Conservation (phyloP, 2,329 filamentous ascomycete genomes). For the Fusarium sp. region DNA sequence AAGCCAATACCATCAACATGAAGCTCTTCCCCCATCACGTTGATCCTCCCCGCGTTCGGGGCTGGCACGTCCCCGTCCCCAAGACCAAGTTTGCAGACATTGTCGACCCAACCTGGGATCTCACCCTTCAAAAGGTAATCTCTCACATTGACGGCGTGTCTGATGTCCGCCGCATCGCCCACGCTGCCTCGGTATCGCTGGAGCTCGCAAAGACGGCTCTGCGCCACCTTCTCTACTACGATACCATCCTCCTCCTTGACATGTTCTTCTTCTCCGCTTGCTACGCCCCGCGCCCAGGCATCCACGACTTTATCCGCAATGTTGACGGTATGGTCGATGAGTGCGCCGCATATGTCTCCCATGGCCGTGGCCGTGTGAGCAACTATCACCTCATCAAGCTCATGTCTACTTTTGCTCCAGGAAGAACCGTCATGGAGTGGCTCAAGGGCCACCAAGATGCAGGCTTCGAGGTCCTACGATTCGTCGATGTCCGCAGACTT, state of each 20-base stretch:
- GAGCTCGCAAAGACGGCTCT: constrained; percentile 88
- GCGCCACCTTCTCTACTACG: constrained; percentile 92
- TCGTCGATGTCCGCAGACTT: constrained; percentile 89
- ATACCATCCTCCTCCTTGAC: constrained; percentile 89
- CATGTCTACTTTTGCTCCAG: constrained; percentile 86
- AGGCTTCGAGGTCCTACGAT: constrained; percentile 73
- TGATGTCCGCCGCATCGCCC: constrained; percentile 87
- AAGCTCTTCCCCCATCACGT: constrained; percentile 90
- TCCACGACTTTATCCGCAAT: constrained; percentile 84
- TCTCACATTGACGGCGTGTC: constrained; percentile 91
- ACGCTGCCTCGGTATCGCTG: constrained; percentile 86
- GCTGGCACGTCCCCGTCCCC: constrained; percentile 90
- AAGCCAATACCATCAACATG: constrained; percentile 94
- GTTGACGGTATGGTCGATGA: constrained; percentile 82
- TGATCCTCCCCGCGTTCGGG: constrained; percentile 80
- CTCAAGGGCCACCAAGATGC: constrained; percentile 78
- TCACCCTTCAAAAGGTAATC: constrained; percentile 83
- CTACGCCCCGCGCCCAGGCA: constrained; percentile 83
- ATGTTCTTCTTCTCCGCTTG: constrained; percentile 95
- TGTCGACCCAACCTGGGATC: constrained; percentile 77
- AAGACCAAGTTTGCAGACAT: constrained; percentile 74
- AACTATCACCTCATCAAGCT: constrained; percentile 81
- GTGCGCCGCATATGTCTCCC: constrained; percentile 85
- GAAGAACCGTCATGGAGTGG: constrained; percentile 89
- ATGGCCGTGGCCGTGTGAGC: constrained; percentile 56